Conservation (phyloP, 2,329 filamentous ascomycete species). For the Scopulariopsis brevicaulis region DNA sequence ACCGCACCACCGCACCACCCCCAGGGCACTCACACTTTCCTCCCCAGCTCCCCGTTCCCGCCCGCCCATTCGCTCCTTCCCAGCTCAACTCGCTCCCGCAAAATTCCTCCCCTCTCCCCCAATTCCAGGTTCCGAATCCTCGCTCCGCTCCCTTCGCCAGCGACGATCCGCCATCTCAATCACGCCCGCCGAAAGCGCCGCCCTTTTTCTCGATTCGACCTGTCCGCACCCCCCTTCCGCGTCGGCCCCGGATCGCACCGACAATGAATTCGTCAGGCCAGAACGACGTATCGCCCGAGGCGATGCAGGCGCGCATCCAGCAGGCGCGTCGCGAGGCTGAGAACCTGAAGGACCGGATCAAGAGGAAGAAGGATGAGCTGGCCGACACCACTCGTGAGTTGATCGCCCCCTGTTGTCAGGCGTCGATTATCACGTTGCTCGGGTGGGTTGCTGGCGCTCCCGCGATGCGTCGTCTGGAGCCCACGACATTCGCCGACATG, state of each 20-base stretch:
- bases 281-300: constrained; percentile 57
- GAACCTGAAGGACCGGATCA: constrained; percentile 95
- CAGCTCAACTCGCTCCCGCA: constrained; percentile 2
- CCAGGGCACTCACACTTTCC: background rate
- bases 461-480: background rate
- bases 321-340: constrained; percentile 94
- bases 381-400: constrained; percentile 92
- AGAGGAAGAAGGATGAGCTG: constrained; percentile 99
- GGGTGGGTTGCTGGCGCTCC: background rate
- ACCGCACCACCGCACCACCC: background rate
- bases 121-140: background rate
- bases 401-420: background rate
- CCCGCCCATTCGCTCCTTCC: constrained; percentile 4
- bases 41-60: constrained; percentile 1
- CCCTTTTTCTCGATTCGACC: constrained; percentile 2
- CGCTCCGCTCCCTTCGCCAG: background rate
- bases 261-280: constrained; percentile 46
- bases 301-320: constrained; percentile 88
- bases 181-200: constrained; percentile 1
- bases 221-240: background rate
- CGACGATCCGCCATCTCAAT: background rate
- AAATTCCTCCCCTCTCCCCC: background rate
- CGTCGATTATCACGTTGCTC: background rate
- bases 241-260: background rate
- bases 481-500: background rate